Percentiles rank a stretch among this genome's conserved stretches.
Conservation (phyloP, 352 stramenopile genomes). For the Pythium aphanidermatum region DNA sequence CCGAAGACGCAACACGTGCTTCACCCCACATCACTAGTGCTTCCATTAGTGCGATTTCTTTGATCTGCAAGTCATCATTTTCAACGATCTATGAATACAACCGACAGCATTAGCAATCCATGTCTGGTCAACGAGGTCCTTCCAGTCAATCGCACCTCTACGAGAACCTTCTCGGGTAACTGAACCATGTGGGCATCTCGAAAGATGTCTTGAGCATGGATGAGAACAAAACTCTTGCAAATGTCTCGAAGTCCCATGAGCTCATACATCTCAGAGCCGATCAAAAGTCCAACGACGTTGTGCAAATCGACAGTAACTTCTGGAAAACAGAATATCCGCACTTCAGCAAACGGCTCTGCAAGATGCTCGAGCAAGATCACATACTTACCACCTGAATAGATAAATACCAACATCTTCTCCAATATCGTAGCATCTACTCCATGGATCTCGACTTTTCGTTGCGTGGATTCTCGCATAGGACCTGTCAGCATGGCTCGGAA, state of each 20-base stretch:
- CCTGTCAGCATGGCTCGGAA: slow-evolving; percentile 84
- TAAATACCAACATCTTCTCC: slow-evolving; percentile 81
- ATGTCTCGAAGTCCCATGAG: slow-evolving; percentile 69
- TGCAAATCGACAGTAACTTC: slow-evolving; percentile 70
- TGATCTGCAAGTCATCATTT: slow-evolving; percentile 81
- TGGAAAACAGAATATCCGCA: slow-evolving; percentile 2
- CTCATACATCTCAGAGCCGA: slow-evolving; percentile 82
- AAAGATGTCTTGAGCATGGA: slow-evolving; percentile 79
- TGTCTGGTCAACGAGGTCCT: background rate
- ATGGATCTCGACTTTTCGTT: slow-evolving; percentile 68
- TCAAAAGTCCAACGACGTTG: slow-evolving; percentile 67
- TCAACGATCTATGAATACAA: slow-evolving; percentile 44
- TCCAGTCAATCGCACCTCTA: slow-evolving; percentile 35
- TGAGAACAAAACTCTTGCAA: slow-evolving; percentile 78
- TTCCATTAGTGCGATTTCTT: slow-evolving; percentile 71
- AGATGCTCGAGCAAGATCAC: background rate
- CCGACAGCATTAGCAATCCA: background rate
- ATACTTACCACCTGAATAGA: slow-evolving; percentile 66
- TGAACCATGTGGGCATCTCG: slow-evolving; percentile 66
- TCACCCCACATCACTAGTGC: slow-evolving; percentile 77
- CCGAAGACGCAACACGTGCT: slow-evolving; percentile 42
- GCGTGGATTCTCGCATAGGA: slow-evolving; percentile 62
- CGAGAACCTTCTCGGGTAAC: slow-evolving; percentile 74
- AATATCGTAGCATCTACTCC: slow-evolving; percentile 54
- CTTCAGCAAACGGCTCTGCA: background rate